Evolutionary conservation across 148 eudicot genomes (phyloP).

Genomic region (Nyssa sinensis): DNA sequence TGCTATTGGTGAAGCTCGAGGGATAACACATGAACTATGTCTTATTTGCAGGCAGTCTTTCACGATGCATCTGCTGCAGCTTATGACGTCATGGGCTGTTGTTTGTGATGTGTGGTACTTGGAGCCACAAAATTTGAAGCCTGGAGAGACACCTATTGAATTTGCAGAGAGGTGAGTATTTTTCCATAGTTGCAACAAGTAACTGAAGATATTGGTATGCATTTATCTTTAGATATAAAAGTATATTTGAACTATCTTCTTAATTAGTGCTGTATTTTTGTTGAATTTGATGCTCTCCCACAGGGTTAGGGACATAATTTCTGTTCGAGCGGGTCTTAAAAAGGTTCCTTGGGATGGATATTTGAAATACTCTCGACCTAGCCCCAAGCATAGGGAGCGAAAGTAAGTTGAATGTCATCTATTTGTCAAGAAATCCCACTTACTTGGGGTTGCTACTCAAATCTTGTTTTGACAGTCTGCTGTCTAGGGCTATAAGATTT

Average conservation of each 20-base stretch:
- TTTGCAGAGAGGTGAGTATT: conserved; percentile 85
- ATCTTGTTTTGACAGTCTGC: too few relatives aligned
- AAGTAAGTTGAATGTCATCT: conserved; percentile 61
- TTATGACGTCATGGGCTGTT: conserved; percentile 99
- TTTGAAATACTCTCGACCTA: conserved; percentile 91
- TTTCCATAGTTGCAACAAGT: neutral
- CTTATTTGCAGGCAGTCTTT: conserved; percentile 75
- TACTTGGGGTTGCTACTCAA: too few relatives aligned
- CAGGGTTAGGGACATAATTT: conserved; percentile 86
- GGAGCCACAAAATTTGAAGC: conserved; percentile 85
- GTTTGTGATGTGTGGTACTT: conserved; percentile 99
- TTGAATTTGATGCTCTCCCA: conserved; percentile 7
- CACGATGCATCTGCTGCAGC: conserved; percentile 90
- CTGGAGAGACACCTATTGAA: conserved; percentile 91
- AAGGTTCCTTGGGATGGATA: conserved; percentile 99
- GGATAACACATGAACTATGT: conserved; percentile 1
- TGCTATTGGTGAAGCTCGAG: neutral
- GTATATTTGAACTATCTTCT: neutral
- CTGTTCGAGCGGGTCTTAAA: conserved; percentile 88
- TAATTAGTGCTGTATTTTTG: neutral
- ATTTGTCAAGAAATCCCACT: too few relatives aligned
- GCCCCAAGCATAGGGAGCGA: conserved; percentile 89
- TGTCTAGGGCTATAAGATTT: too few relatives aligned
- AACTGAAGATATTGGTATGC: neutral
- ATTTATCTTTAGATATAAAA: neutral